Evolutionary conservation across 2,329 filamentous ascomycete genomes (phyloP), one percentile per base, ranked within the genome.

Genomic region (Sarocladiaceae sp.): DNA sequence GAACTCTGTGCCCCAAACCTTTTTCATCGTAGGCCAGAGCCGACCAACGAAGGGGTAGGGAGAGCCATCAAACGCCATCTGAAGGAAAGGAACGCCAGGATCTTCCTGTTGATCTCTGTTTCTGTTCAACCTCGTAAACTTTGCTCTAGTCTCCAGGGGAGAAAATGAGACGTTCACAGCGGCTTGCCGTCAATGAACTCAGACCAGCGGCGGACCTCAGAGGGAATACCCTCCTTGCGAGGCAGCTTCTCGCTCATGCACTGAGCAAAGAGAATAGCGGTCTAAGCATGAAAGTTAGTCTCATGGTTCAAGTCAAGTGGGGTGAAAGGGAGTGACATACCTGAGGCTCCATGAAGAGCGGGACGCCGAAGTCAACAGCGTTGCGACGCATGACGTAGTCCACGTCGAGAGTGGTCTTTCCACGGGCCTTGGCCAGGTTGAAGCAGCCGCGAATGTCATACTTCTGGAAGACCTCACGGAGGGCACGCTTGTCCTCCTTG

Each of bases 341-440:
- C 83, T 93, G 91, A 45, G 90, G 88, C 73, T 97, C 91, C 90
- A 96, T 96, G 67, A 98, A 97, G 46, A 98, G 74, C 40, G 93
- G 93, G 24, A 97, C 89, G 55, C 91, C 91, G 65, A 98, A 98
- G 70, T 98, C 93, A 46, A 98, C 93, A 21, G 93, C 93, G 61
- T 98, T 98, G 63, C 93, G 82, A 59, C 93, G 82, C 91, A 97
- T 97, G 46, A 98, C 89, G 59, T 98, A 98, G 72, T 98, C 90
- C 59, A 94, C 88, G 61, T 98, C 93, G 49, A 86, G 72, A 49
- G 88, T 74, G 29, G 85, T 91, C 74, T 87, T 90, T 49, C 82
- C 93, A 59, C 90, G 78, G 54, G 78, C 80, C 66, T 85, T 81
- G 47, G 91, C 89, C 58, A 98, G 72, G 74, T 97, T 97, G 77